phyloP scores from a whole-genome alignment of 202 grass and related monocot species.

The Digitaria exilis region DNA sequence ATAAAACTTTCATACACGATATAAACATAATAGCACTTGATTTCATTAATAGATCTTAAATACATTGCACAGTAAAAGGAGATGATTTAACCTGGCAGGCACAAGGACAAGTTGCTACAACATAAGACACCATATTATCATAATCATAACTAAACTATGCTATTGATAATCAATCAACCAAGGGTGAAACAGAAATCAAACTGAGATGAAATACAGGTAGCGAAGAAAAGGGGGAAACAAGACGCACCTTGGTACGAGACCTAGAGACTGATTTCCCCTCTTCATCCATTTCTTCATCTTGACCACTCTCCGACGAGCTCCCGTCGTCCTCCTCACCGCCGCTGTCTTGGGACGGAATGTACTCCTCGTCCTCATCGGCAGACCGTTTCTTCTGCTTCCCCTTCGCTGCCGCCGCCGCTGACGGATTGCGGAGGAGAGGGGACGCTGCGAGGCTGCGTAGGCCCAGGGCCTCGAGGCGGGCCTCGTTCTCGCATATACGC shows the following conservation, averaged over 20 bases:
- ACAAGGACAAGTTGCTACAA: neutral
- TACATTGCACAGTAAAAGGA: neutral
- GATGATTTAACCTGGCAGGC: neutral
- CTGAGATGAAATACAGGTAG: too few relatives aligned
- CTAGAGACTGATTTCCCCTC: constrained; percentile 39
- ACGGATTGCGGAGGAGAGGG: constrained; percentile 38
- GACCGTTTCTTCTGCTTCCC: constrained; percentile 43
- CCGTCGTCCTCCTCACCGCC: neutral
- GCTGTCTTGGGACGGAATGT: constrained; percentile 55
- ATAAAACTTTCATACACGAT: neutral
- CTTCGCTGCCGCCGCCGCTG: constrained; percentile 30
- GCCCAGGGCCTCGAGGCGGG: constrained; percentile 66
- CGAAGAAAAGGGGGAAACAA: neutral
- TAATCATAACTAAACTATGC: neutral
- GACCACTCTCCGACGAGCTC: constrained; percentile 30
- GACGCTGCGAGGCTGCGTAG: constrained; percentile 59
- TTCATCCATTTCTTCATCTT: constrained; percentile 40
- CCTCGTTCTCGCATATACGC: constrained; percentile 81
- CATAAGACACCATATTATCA: neutral
- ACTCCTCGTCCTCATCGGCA: constrained; percentile 69
- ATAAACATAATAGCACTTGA: neutral
- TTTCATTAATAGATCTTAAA: neutral
- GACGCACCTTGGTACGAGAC: constrained; percentile 49
- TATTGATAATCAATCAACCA: neutral
- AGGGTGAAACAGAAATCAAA: neutral